Evolutionary conservation across 2,329 filamentous ascomycete genomes (phyloP).

Genomic region (Cladosporium sp.): DNA sequence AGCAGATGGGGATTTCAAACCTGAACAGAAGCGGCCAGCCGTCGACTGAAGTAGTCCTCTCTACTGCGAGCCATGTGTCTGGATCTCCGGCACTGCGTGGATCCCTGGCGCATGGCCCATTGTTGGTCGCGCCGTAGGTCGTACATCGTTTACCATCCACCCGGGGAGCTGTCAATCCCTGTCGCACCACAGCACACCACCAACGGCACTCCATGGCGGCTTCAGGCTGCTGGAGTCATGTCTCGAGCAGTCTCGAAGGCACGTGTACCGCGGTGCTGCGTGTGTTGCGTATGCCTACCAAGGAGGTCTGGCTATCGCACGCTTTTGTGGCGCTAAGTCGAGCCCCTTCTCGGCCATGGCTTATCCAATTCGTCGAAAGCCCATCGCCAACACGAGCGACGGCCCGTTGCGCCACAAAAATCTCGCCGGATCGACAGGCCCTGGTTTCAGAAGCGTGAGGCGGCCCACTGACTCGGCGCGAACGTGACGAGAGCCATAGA

Average conservation of each 20-base stretch:
- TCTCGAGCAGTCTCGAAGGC: slow-evolving; percentile 15
- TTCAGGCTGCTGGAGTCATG: not conserved
- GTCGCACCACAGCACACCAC: slow-evolving; percentile 1
- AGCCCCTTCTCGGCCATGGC: slow-evolving; percentile 5
- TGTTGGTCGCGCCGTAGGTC: not conserved
- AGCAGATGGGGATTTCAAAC: slow-evolving; percentile 9
- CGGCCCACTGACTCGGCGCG: not conserved
- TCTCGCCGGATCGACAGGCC: slow-evolving; percentile 5
- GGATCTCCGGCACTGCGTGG: slow-evolving; percentile 12
- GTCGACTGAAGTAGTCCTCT: slow-evolving; percentile 11
- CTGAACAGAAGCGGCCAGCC: slow-evolving; percentile 2
- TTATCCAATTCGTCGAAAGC: not conserved
- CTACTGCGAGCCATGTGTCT: slow-evolving; percentile 6
- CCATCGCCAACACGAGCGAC: not conserved
- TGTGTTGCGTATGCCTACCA: not conserved
- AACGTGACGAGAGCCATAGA: not conserved
- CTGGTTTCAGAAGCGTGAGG: not conserved
- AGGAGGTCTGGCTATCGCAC: not conserved
- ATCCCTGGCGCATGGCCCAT: not conserved
- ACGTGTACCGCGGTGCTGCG: slow-evolving; percentile 18
- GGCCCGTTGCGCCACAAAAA: not conserved
- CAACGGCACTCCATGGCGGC: slow-evolving; percentile 8
- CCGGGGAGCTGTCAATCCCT: slow-evolving; percentile 8
- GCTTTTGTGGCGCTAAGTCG: slow-evolving; percentile 10
- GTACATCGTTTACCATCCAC: not conserved